Evolutionary conservation across 192 early-diverging fungal species (phyloP), one percentile per base, ranked within the genome.

Genomic region (Dissophora ornata): DNA sequence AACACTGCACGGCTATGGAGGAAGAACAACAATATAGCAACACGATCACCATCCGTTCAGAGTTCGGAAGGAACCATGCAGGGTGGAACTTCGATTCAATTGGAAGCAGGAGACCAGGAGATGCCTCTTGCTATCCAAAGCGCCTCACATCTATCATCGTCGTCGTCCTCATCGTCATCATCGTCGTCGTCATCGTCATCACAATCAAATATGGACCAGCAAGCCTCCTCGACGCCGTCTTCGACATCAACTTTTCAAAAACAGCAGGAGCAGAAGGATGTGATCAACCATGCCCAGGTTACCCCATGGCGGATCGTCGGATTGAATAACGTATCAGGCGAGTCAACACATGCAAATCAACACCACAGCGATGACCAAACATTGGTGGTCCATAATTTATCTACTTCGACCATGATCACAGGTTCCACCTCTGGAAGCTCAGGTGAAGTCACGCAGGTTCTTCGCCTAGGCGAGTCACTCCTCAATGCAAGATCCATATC

Each of bases 311-410:
- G n/a, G n/a, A n/a, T n/a, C n/a, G n/a, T n/a, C n/a, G n/a, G n/a
- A n/a, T n/a, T n/a, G n/a, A n/a, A n/a, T n/a, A n/a, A n/a, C n/a
- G n/a, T n/a, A n/a, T n/a, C n/a, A n/a, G n/a, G n/a, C n/a, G n/a
- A n/a, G n/a, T n/a, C n/a, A n/a, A n/a, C n/a, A n/a, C n/a, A n/a
- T n/a, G n/a, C n/a, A n/a, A n/a, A n/a, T n/a, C n/a, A n/a, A n/a
- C n/a, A n/a, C n/a, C n/a, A n/a, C n/a, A n/a, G 38, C 47, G 69
- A 73, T 40, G 52, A 21, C 24, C 60, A 62, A 30, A 73, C 69
- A 5, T 40, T 73, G 28, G 69, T 61, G 18, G 55, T 73, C 4
- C 69, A 73, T 46, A 34, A 42, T 1, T 26, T 71, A n/a, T 2
- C 67, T 11, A 16, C 16, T 25, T 28, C 51, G 10, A 1, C 15